Conservation (phyloP, 305 asterid species). For the Fraxinus greggii region DNA sequence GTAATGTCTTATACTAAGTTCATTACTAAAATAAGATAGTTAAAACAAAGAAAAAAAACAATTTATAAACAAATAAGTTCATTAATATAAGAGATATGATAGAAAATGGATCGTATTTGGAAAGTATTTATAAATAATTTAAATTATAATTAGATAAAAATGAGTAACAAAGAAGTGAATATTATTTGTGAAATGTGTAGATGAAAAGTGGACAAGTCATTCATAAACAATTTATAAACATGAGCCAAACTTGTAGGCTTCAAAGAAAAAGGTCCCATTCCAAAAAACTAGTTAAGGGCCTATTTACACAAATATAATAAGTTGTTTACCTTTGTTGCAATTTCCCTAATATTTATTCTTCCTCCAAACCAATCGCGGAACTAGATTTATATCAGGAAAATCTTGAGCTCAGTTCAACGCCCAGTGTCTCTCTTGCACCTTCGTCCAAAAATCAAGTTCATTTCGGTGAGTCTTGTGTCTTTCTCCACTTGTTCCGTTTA, state of each 20-base stretch:
- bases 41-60: not conserved
- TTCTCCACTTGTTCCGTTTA: not conserved
- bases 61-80: too few species aligned
- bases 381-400: not conserved
- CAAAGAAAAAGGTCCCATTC: not conserved
- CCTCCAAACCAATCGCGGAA: not conserved
- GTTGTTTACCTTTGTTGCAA: not conserved
- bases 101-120: not conserved
- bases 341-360: not conserved
- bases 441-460: slow-evolving; percentile 12
- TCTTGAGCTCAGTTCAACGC: slow-evolving; percentile 6
- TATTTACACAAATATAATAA: not conserved
- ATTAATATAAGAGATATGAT: not conserved
- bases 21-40: not conserved
- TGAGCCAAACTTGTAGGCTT: not conserved
- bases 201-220: not conserved
- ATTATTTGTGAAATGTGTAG: too few species aligned
- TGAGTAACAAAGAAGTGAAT: not conserved
- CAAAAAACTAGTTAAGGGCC: not conserved
- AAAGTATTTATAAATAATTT: not conserved
- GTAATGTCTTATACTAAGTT: not conserved
- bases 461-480: slow-evolving; percentile 25
- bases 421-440: slow-evolving; percentile 20
- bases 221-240: too few species aligned
- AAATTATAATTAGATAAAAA: not conserved